Evolutionary conservation across 768 basidiomycete species (phyloP).

Genomic region (Coprinopsis marcescibilis): DNA sequence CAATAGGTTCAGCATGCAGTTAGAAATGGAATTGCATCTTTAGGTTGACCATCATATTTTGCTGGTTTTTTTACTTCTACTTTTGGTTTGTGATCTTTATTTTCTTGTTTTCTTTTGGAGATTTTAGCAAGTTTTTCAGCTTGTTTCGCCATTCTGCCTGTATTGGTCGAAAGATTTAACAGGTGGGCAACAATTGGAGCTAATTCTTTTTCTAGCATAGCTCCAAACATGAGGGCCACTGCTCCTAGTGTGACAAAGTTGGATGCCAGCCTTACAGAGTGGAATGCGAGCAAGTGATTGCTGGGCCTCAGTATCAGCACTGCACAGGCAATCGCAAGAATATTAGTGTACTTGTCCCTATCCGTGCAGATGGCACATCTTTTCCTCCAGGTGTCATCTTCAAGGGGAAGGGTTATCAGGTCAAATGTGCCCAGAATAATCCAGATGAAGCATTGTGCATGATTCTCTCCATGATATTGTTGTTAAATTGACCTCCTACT

Average conservation of each 20-base stretch:
- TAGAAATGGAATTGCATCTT: too few relatives aligned
- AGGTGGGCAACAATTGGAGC: too few relatives aligned
- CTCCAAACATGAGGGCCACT: too few relatives aligned
- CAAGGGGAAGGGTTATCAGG: constrained; percentile 30
- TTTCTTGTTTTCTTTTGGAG: neutral
- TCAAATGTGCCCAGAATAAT: constrained; percentile 35
- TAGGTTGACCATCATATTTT: neutral
- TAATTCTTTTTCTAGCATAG: too few relatives aligned
- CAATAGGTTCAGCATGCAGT: neutral
- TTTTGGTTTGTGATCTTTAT: neutral
- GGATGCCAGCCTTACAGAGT: constrained; percentile 14
- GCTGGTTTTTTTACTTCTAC: neutral
- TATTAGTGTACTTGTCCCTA: constrained; percentile 30
- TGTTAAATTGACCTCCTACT: constrained; percentile 8
- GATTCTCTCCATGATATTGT: neutral
- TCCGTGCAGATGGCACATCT: constrained; percentile 32
- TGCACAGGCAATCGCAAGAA: constrained; percentile 24
- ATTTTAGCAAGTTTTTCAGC: neutral
- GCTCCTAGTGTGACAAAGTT: neutral
- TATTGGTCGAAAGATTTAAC: neutral
- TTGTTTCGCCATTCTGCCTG: neutral
- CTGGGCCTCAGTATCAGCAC: constrained; percentile 25
- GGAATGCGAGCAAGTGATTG: constrained; percentile 25
- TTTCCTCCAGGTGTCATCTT: constrained; percentile 33
- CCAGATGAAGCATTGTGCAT: constrained; percentile 34